phyloP scores from a whole-genome alignment of 2,329 filamentous ascomycete genomes.

The Alternaria sp. region DNA sequence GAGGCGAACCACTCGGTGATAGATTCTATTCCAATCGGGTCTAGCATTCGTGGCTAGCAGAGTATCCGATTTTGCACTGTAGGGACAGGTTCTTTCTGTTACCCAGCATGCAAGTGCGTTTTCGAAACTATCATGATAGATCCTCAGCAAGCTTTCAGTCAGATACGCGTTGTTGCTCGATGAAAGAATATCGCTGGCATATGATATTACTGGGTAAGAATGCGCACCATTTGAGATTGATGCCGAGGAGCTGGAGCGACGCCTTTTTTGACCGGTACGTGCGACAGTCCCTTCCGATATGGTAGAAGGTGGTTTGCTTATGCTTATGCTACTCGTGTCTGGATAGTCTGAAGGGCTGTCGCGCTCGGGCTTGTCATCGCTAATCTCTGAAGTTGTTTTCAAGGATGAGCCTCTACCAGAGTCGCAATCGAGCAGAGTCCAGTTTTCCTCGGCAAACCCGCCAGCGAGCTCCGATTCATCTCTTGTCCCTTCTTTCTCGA shows the following conservation, averaged over 20 bases:
- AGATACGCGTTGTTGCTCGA: conserved; percentile 52
- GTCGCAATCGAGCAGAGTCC: conserved; percentile 24
- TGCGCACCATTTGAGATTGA: conserved; percentile 29
- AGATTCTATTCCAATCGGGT: conserved; percentile 61
- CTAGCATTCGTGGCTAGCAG: conserved; percentile 48
- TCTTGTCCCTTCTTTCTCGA: conserved; percentile 2
- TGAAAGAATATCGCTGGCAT: conserved; percentile 42
- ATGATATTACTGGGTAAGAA: conserved; percentile 29
- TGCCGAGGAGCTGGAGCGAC: conserved; percentile 33
- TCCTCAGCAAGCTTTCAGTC: conserved; percentile 56
- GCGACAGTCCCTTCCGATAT: conserved; percentile 18
- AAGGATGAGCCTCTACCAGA: conserved; percentile 40
- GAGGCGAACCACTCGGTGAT: conserved; percentile 58
- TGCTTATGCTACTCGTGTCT: not conserved
- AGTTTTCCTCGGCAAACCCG: conserved; percentile 23
- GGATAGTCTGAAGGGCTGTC: conserved; percentile 18
- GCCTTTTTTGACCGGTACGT: conserved; percentile 33
- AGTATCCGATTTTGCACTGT: conserved; percentile 46
- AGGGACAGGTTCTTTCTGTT: conserved; percentile 63
- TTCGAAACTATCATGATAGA: conserved; percentile 65
- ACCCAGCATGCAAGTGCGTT: conserved; percentile 64
- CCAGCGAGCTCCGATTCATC: conserved; percentile 5
- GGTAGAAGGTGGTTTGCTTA: conserved; percentile 7
- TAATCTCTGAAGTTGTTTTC: conserved; percentile 32
- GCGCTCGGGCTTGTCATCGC: conserved; percentile 22